phyloP scores from a whole-genome alignment of 192 early-diverging fungal species.

The Backusella parvicylindrica region DNA sequence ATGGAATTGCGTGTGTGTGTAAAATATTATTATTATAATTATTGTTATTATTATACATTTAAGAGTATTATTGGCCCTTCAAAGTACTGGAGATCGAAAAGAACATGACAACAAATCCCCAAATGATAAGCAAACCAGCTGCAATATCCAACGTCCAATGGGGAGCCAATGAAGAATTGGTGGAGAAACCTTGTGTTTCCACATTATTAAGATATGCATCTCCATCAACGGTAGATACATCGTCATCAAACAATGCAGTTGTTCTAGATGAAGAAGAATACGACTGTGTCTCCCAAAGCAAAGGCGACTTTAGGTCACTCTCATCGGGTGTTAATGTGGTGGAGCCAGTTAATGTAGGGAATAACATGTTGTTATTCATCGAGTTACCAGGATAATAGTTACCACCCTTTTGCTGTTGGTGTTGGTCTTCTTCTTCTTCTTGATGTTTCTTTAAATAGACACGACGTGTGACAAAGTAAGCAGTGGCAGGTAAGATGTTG shows the following conservation, averaged over 20 bases:
- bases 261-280: slow-evolving; percentile 6
- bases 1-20: not conserved
- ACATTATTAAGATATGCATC: not conserved
- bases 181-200: not conserved
- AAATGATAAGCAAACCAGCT: slow-evolving; percentile 41
- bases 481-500: slow-evolving; percentile 41
- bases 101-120: slow-evolving; percentile 49
- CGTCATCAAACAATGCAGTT: not conserved
- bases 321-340: not conserved
- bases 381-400: not conserved
- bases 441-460: not conserved
- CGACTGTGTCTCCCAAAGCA: slow-evolving; percentile 2
- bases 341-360: not conserved
- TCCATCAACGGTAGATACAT: slow-evolving; percentile 13
- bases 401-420: not conserved
- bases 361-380: slow-evolving; percentile 3
- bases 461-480: slow-evolving; percentile 41
- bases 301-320: not conserved
- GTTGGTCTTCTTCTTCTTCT: not conserved
- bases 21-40: no score
- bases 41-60: not conserved
- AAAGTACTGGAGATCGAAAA: slow-evolving; percentile 17
- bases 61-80: not conserved
- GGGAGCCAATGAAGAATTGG: not conserved
- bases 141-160: slow-evolving; percentile 38